Base-by-base conservation (phyloP, 495 filamentous ascomycete genomes). In the Tuber microsphaerosporum region DNA sequence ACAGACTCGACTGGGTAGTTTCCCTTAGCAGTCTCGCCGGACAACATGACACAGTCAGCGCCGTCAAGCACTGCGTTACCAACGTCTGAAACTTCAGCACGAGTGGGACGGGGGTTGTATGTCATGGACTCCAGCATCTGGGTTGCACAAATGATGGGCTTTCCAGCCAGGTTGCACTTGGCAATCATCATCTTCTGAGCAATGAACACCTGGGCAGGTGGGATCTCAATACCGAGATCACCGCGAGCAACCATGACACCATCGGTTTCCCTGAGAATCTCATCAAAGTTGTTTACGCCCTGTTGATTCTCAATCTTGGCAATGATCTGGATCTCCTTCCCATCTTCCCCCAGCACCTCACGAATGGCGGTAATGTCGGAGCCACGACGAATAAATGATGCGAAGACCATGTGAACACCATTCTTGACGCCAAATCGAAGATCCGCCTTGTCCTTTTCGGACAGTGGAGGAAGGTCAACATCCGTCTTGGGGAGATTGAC, bases 161-260 rank as follows among this genome's bases (percentile, higher is more conserved):
- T 99, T 84, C 96, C 95, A 81, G 94, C 94, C 83, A 97, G 91
- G 88, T 99, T 99, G 89, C 96, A 98, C 90, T 97, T 98, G 84
- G 94, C 93, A 86, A 98, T 98, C 91, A 99, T 94, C 93, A 98
- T 98, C 91, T 99, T 99, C 89, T 99, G 95, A 70, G 95, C 95
- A 78, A 97, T 91, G 86, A 98, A 99, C 73, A 99, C 95, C 88
- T 99, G 96, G 73, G 94, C 92, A 51, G 96, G 94, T 31, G 95
- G 93, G 83, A 99, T 99, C 86, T 99, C 95, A 78, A 99, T 99
- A 87, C 95, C 95, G 56, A 99, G 87, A 82, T 99, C 95, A 86
- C 95, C 95, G 89, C 95, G 95, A 81, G 95, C 95, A 83, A 99
- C 95, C 95, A 99, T 99, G 84, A 99, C 93, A 88, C 96, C 95